Conservation (phyloP, 75 land plant species). For the Pinus taeda region DNA sequence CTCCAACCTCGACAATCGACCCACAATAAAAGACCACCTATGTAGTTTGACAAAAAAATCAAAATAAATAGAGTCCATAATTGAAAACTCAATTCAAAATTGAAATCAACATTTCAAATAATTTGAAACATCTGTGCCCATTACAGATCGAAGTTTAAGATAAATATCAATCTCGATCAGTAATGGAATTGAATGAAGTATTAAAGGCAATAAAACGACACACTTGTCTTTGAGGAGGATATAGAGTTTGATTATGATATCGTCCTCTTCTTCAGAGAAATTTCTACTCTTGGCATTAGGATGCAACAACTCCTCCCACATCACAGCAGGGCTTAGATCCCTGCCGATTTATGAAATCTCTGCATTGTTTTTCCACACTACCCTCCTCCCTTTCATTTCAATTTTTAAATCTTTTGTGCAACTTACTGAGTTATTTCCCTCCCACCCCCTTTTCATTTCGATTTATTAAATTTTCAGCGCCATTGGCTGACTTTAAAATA, state of each 20-base stretch:
- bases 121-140: neutral
- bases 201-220: neutral
- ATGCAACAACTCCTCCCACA: conserved; percentile 23
- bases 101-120: neutral
- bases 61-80: neutral
- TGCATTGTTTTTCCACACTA: no score
- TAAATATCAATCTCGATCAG: neutral
- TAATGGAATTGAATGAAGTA: neutral
- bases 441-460: no score
- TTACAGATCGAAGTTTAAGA: neutral
- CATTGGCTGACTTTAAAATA: no score
- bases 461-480: no score
- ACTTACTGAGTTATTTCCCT: no score
- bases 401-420: no score
- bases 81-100: neutral
- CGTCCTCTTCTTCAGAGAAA: conserved; percentile 16
- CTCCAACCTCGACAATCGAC: no score
- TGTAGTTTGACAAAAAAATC: no score
- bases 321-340: conserved; percentile 10
- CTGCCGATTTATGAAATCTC: no score
- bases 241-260: conserved; percentile 26
- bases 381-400: no score
- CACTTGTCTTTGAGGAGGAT: conserved; percentile 16
- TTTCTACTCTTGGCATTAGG: conserved; percentile 20
- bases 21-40: no score